Evolutionary conservation across 306 rosid genomes (phyloP), one percentile per base, ranked within the genome.

Genomic region (Gillenia trifoliata): DNA sequence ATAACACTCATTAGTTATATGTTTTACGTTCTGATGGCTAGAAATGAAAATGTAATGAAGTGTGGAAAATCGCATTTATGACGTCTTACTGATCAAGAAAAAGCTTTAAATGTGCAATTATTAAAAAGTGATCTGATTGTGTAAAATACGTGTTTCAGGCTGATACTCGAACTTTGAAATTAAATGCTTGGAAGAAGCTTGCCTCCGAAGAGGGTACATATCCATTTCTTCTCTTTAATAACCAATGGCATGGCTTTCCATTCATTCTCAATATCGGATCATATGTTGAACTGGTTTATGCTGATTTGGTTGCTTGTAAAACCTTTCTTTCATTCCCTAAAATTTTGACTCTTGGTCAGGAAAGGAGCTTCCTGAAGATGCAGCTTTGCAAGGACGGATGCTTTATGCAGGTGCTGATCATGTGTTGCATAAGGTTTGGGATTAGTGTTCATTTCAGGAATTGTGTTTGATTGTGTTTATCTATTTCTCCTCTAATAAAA

Each of bases 121-220:
- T 69, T 81, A 41, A 71, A 70, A 43, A 13, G 50, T 12, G 19
- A 43, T 43, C 50, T 4, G 50, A 13, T 41, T 31, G 64, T 40
- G n/a, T 78, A 64, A 55, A 57, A 30, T 13, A 77, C 78, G 77
- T 45, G 78, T 89, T 87, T 79, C 91, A 94, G 99, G 97, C 89
- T 75, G 99, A 90, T 83, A 90, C 96, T 77, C 95, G 87, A 77
- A 77, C 81, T 82, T 72, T 94, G 70, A 92, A 87, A 85, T 80
- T 88, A 84, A 83, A 86, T 68, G 86, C 96, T 31, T 94, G 98
- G 99, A 82, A 90, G 81, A 93, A 90, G 85, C 90, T 94, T 72
- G 98, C 93, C 49, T 77, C 75, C 1, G 98, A 94, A 87, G 96
- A 88, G 84, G 96, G 99, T 94, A 83, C 57, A 83, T 34, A 47